Percentiles rank a stretch among this genome's conserved stretches.
Evolutionary conservation across 177 flowering plant genomes (phyloP).

Genomic region (Vitis hybrid): DNA sequence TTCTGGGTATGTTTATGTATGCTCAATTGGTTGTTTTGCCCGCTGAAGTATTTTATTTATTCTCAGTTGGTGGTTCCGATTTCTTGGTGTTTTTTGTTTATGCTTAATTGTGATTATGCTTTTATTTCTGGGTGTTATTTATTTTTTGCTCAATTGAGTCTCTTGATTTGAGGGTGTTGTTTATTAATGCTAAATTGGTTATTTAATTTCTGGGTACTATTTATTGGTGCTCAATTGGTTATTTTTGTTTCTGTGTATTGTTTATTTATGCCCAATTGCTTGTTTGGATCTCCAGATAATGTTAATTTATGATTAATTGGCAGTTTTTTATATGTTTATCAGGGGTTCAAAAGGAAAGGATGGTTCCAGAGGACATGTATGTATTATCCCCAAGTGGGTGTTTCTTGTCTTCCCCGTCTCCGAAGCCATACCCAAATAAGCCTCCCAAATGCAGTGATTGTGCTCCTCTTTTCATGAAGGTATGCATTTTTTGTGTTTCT

Average conservation of each 20-base stretch:
- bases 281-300: not conserved
- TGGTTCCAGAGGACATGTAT: conserved; percentile 91
- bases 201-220: conserved; percentile 9
- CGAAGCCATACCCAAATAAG: conserved; percentile 82
- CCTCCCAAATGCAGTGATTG: conserved; percentile 91
- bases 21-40: no score
- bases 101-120: not conserved
- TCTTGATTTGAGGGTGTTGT: conserved; percentile 6
- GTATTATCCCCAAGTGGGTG: conserved; percentile 64
- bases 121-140: not conserved
- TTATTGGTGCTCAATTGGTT: not conserved
- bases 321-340: conserved; percentile 4
- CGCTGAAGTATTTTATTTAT: no score
- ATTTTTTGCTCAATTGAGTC: not conserved
- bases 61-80: no score
- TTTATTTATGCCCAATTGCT: not conserved
- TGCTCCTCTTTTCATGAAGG: conserved; percentile 92
- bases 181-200: not conserved
- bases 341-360: conserved; percentile 99
- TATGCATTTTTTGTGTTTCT: conserved; percentile 10
- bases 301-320: not conserved
- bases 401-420: conserved; percentile 56
- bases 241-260: not conserved
- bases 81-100: no score
- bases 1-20: not conserved